A percentile compares a stretch with the other conserved stretches of the same genome.
These are phyloP conservation scores for Sporothrix variecibatus DNA, from an alignment of 2,329 filamentous ascomycete genomes.

Conservation along the genomic window DNA sequence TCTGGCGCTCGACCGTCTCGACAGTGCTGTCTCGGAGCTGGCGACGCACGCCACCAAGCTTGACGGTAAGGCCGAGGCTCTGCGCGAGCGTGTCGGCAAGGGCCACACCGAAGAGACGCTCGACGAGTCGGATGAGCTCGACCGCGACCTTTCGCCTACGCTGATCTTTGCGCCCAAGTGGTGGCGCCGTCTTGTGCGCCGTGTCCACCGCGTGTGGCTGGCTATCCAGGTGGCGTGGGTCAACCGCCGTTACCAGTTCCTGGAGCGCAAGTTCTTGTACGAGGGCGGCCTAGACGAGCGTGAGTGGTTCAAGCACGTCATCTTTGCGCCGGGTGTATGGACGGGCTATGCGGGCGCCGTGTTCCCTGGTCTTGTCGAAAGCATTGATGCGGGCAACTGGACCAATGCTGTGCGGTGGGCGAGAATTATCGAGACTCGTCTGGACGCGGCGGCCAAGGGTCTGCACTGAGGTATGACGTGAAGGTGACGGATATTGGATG, in stretches of 20 bases:
- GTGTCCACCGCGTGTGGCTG: conserved; percentile 52
- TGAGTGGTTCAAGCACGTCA: conserved; percentile 76
- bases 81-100: conserved; percentile 42
- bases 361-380: conserved; percentile 64
- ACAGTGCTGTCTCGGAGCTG: conserved; percentile 40
- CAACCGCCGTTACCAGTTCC: conserved; percentile 79
- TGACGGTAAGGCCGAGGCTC: conserved; percentile 46
- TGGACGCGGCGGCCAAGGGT: conserved; percentile 50
- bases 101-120: conserved; percentile 24
- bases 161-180: conserved; percentile 46
- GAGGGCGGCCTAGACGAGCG: conserved; percentile 74
- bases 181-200: conserved; percentile 64
- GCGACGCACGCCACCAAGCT: conserved; percentile 46
- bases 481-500: not conserved
- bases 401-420: conserved; percentile 61
- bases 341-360: conserved; percentile 82
- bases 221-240: conserved; percentile 41
- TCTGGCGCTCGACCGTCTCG: conserved; percentile 37
- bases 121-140: not conserved
- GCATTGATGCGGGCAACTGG: conserved; percentile 61
- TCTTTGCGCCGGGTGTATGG: conserved; percentile 71
- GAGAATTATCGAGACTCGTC: conserved; percentile 56
- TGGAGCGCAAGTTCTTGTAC: conserved; percentile 81
- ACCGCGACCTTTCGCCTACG: not conserved
- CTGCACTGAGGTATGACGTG: conserved; percentile 32